A percentile compares a stretch with the other conserved stretches of the same genome.
These are phyloP conservation scores for Prunus yedoensis DNA, from an alignment of 331 rosid genomes.

Conservation along the genomic window DNA sequence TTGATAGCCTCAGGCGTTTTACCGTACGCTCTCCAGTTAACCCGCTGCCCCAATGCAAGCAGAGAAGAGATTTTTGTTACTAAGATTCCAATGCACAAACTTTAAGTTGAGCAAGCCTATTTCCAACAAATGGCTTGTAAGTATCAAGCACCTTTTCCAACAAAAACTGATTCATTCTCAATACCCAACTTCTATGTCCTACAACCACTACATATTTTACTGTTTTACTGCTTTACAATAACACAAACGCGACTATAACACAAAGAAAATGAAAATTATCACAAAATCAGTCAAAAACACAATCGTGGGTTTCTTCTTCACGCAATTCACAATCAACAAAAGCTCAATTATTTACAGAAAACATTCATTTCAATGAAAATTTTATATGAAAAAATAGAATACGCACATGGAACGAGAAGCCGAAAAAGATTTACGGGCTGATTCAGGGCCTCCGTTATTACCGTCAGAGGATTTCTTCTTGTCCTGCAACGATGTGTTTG, in stretches of 20 bases:
- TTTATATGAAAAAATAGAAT: not conserved
- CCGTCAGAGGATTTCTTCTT: slow-evolving; percentile 52
- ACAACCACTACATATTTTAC: not conserved
- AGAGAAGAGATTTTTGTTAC: not conserved
- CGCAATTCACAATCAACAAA: not conserved
- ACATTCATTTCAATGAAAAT: not conserved
- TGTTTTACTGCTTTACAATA: not conserved
- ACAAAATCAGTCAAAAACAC: not conserved
- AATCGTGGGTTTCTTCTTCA: not conserved
- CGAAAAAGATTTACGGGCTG: slow-evolving; percentile 47
- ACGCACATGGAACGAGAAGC: slow-evolving; percentile 51
- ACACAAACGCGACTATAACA: not conserved
- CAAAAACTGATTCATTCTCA: not conserved
- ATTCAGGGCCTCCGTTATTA: slow-evolving; percentile 36
- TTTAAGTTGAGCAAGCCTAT: not conserved
- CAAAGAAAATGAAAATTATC: not conserved
- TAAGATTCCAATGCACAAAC: not conserved
- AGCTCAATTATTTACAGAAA: not conserved
- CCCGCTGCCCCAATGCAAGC: slow-evolving; percentile 51
- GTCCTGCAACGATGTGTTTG: slow-evolving; percentile 32
- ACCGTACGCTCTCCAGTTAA: slow-evolving; percentile 82
- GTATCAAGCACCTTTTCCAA: too few relatives aligned
- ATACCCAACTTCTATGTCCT: not conserved
- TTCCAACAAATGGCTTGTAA: not conserved
- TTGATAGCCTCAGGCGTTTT: slow-evolving; percentile 75